Evolutionary conservation across 2,329 filamentous ascomycete genomes (phyloP), one percentile per base, ranked within the genome.

Genomic region (Sporothrix euskadiensis): DNA sequence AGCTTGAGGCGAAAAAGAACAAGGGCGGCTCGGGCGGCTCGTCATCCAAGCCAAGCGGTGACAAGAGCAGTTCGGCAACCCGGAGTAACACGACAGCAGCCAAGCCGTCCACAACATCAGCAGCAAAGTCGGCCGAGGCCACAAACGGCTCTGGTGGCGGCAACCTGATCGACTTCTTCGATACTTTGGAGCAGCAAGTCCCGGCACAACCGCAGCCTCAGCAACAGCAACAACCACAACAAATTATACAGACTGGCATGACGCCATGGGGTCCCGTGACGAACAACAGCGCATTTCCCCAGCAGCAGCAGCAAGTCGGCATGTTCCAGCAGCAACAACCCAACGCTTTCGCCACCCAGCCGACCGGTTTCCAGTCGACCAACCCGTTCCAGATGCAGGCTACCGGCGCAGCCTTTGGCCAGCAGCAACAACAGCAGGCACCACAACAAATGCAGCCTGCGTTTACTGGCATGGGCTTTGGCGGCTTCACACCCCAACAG

Each of bases 121-220:
- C 76, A 73, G 78, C 85, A 52, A 87, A 87, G 77, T 82, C 86
- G 8, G 77, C 81, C 12, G 83, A 83, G 76, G 81, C 83, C 3
- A 81, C 83, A 49, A 94, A 91, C 81, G 90, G 88, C 1, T 89
- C 90, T 39, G 90, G 88, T 77, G 89, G 91, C 19, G 61, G 52
- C 39, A 92, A 97, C 84, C 85, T 97, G 75, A 98, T 97, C 79
- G 96, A 95, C 84, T 98, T 97, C 82, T 97, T 97, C 81, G 95
- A 91, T 79, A 94, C 94, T 6, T 97, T 97, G 78, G 94, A 98
- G 79, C 90, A 94, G 79, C 94, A 96, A 80, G 92, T 92, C 70
- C 85, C 91, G 0, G 88, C 93, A 86, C 86, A 82, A 52, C 78
- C 82, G 54, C 75, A 81, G 0, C 83, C 83, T 71, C 79, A 80